Evolutionary conservation across 805 yeast genomes (phyloP), one percentile per base, ranked within the genome.

Genomic region (Candida sithepensis): DNA sequence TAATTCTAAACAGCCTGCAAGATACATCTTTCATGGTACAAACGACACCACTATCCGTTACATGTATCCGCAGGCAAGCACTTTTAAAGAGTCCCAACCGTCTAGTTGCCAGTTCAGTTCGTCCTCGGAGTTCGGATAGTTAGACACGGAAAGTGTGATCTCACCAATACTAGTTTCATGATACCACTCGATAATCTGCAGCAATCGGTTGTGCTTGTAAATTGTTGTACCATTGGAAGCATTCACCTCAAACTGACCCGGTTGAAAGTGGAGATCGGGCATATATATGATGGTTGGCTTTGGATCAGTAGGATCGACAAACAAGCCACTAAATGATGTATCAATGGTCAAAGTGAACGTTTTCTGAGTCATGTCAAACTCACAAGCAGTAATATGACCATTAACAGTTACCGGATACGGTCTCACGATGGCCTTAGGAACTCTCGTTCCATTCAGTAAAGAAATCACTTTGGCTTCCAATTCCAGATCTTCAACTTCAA

Each of bases 211-310:
- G 53, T 75, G 75, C 41, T 71, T 70, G 55, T 83, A 78, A 12
- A 64, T 60, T 4, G 63, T 53, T 3, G 42, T 44, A 0, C 96
- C 96, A 1, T 81, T 68, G 3, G 81, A 71, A 13, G 81, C 68
- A 16, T 68, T 69, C 7, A 87, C 72, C 14, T 73, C 74, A 12
- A 73, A 70, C 49, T 70, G 73, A 47, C 71, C 79, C 41, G 64
- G 60, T 41, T 67, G 81, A 71, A 77, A 90, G 62, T 91, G 96
- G 72, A 81, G 75, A 22, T 71, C 72, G 0, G 97, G 97, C 23
- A 89, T 58, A 58, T 72, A 86, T 2, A 91, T 76, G 41, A 76
- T 64, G 0, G 92, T 83, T 2, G 89, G 82, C 3, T 57, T 52
- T 2, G 9, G 19, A 23, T 36, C 4, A 14, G 7, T 7, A 8